Evolutionary conservation across 768 basidiomycete species (phyloP), one percentile per base, ranked within the genome.

Genomic region (Pleurotus djamor): DNA sequence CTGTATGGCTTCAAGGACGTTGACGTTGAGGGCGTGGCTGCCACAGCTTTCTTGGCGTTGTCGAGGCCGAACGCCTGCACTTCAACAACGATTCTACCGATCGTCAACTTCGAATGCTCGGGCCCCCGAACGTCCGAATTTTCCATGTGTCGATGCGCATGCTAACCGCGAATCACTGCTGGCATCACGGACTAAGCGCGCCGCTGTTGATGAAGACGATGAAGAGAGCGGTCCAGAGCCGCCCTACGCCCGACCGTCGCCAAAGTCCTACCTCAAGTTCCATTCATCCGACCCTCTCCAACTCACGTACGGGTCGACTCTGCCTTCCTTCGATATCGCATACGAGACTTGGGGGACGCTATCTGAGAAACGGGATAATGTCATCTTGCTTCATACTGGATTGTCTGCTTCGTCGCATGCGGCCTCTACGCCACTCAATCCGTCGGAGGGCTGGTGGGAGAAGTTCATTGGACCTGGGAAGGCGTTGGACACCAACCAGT

Each of bases 311-410:
- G 72, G 76, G 1, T 61, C 76, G 1, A 64, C 71, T 2, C 79
- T 96, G 0, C 84, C 88, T 1, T 75, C 85, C 5, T 88, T 94
- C 65, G 85, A 93, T 64, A 83, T 98, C 59, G 97, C 97, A 0
- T 99, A 98, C 80, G 97, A 99, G 77, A 93, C 97, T 0, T 99
- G 97, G 97, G 97, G 97, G 2, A 85, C 84, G 1, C 88, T 98
- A 47, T 91, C 91, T 21, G 77, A 89, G 0, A 65, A 75, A 5
- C 82, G 80, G 47, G 89, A 94, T 71, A 98, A 99, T 68, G 96
- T 83, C 51, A 95, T 99, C 51, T 86, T 99, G 10, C 83, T 99
- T 9, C 96, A 98, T 67, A 99, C 97, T 0, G 97, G 97, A 14
- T 83, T 99, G 3, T 96, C 93, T 9, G 97, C 96, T 0, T 96